Evolutionary conservation across 768 basidiomycete species (phyloP), one percentile per base, ranked within the genome.

Genomic region (Daedaleopsis nitida): DNA sequence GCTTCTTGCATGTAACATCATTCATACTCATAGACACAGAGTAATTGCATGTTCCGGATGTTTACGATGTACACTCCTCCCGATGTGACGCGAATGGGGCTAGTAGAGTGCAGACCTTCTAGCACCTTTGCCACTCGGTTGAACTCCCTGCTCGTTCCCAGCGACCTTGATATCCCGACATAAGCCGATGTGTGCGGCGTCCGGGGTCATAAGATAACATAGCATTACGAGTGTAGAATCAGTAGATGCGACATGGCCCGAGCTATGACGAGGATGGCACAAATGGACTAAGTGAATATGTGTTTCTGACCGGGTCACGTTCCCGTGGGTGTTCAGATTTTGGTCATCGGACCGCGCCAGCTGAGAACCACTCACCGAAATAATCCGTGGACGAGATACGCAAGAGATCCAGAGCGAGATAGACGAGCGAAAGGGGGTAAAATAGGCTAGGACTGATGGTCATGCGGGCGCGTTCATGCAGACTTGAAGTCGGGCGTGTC

Each of bases 261-360:
- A 32, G 27, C 27, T 3, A 7, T 32, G 27, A 32, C 27, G 27
- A 32, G 39, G 17, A 17, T 13, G 39, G 8, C 10, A 13, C 39
- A 11, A 5, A 42, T 12, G 39, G 39, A 17, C 4, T 42, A 10
- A 32, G 27, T 32, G 39, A n/a, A n/a, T 42, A 42, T 42, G 10
- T 17, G 17, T 42, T 42, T 11, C 52, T 5, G 35, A 42, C 35
- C 16, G 39, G 32, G 47, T 27, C 47, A 39, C 19, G 34, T 19
- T 17, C 38, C 17, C 7, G 9, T 44, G n/a, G 35, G 42, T 27
- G 10, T 35, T 53, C 42, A 45, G 19, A 24, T 1, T 35, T 55
- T 7, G 49, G 62, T 63, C 62, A 58, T 58, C 39, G 23, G 62
- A 63, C 57, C 57, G 1, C 7, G 14, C 24, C 57, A 55, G 57